Evolutionary conservation across 1,284 basidiomycete species (phyloP).

Genomic region (Xanthoconium separans): DNA sequence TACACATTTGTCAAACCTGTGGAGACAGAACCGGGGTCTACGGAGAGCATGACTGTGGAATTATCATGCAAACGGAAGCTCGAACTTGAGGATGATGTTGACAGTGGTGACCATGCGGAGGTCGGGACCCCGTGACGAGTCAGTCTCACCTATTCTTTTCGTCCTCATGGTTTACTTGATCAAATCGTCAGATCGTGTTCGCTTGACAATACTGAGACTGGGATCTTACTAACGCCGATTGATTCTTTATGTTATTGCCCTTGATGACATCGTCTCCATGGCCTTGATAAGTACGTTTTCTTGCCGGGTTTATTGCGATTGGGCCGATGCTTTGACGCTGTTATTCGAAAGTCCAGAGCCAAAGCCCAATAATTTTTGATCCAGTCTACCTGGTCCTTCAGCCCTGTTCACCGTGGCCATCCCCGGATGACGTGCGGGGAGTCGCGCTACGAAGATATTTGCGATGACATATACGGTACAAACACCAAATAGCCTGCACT

Average conservation of each 20-base stretch:
- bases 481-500: too few relatives aligned
- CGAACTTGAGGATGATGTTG: background rate
- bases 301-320: background rate
- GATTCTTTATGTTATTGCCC: background rate
- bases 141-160: background rate
- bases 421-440: background rate
- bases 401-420: too few relatives aligned
- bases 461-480: too few relatives aligned
- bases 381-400: too few relatives aligned
- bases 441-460: background rate
- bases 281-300: background rate
- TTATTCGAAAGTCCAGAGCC: background rate
- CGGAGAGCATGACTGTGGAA: background rate
- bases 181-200: background rate
- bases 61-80: background rate
- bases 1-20: background rate
- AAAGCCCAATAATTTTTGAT: too few relatives aligned
- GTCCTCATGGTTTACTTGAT: background rate
- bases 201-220: background rate
- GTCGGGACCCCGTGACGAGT: too few relatives aligned
- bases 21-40: slow-evolving; percentile 2
- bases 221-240: background rate
- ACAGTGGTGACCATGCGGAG: background rate
- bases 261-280: background rate
- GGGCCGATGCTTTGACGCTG: background rate